Base-by-base conservation (phyloP, 2,329 filamentous ascomycete genomes). In the Sclerotinia spermophila region DNA sequence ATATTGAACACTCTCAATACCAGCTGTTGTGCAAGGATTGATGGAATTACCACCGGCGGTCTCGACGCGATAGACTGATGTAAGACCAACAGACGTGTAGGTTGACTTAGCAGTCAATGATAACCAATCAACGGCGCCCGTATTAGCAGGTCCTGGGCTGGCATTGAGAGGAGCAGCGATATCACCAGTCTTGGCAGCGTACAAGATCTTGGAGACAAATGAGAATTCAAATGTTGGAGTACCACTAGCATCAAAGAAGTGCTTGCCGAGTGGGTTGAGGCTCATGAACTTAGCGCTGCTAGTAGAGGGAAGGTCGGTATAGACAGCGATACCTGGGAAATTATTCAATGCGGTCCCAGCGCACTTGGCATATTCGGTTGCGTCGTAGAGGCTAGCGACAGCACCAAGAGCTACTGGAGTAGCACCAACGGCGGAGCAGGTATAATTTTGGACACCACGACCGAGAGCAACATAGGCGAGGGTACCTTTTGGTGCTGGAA, bases 381-480 rank as follows among this genome's bases (percentile, higher is more conserved):
- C 77, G 30, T 80, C 78, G 73, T 70, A 79, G 70, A 79, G 77
- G 8, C 72, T 78, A 60, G 78, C 78, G 24, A 78, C 61, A 11
- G 78, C 78, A 30, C 78, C 78, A 27, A 77, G 48, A 17, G 75
- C 67, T 24, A 71, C 69, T 8, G 77, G 72, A 13, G 67, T 68
- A 17, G 72, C 74, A 27, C 71, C 71, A 15, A 62, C 61, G n/a
- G 56, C 65, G 3, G 73, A 42, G 73, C 78, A 80, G 56, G 78
- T 77, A 70, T 79, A 80, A 67, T 80, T 80, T 67, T 80, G 78
- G 48, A 76, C 71, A 53, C 78, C 78, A 17, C 77, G 76, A 61
- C 78, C 78, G 42, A 79, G 71, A n/a, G 76, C 74, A 51, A 79
- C 73, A 56, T 74, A 76, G 68, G 72, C 69, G 48, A 81, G 73